Base-by-base conservation (phyloP, 495 filamentous ascomycete species). In the Annulohypoxylon maeteangense region DNA sequence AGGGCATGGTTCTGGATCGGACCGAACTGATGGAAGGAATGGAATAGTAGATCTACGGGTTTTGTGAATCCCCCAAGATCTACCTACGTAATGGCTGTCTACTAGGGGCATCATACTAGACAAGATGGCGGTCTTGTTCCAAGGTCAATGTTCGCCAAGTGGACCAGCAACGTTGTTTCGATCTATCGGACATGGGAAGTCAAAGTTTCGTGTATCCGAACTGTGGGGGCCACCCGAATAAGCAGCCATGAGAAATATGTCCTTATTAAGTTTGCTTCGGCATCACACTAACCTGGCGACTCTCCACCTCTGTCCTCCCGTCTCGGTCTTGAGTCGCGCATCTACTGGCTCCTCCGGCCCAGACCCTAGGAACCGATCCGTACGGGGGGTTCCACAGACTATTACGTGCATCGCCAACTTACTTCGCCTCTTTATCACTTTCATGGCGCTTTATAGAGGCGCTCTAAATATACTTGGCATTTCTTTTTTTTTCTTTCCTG, bases 21-120 rank as follows among this genome's bases (percentile, higher is more conserved):
- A 89, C 91, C 7, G 90, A 93, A 57, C 82, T 98, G 65, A 92
- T 99, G 93, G 90, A 91, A 65, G 94, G 94, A 12, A 97, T 97
- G 94, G 86, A 95, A 79, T 91, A 77, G 72, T 68, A 60, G 55
- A 54, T 70, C 50, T 31, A 12, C 18, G 32, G 18, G 32, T 11
- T 29, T 27, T 16, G 25, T 29, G 12, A 48, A 4, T 25, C 45
- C 4, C 20, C 20, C 45, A 48, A 48, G 47, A 29, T 10, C 18
- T 48, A 25, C 23, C 47, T 51, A 16, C 23, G 8, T 29, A 23
- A 16, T n/a, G n/a, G n/a, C 10, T 29, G 20, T 59, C 20, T 59
- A 31, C 23, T 22, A 34, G n/a, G 27, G 51, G 16, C 7, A 54
- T 16, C 32, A 36, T 14, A 27, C 38, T 22, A 48, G 7, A 57